Evolutionary conservation across 148 eudicot genomes (phyloP).

Genomic region (Cornus suecica): DNA sequence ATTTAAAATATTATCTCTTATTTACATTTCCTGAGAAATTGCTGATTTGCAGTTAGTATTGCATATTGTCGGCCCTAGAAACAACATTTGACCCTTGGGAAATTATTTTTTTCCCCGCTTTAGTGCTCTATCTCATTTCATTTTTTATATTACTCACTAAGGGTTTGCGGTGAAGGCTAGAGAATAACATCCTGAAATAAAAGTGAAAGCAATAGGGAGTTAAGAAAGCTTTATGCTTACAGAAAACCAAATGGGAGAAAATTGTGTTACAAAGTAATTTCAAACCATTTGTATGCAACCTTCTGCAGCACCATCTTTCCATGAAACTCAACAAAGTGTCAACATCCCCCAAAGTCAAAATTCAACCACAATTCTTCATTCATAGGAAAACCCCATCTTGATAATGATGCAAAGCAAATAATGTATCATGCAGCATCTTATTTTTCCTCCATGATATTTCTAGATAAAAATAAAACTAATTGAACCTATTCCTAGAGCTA

Average conservation of each 20-base stretch:
- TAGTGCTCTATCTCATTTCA: too few relatives aligned
- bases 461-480: neutral
- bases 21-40: neutral
- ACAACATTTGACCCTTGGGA: neutral
- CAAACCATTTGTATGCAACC: neutral
- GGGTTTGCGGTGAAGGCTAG: neutral
- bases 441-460: neutral
- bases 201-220: neutral
- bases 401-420: neutral
- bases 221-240: neutral
- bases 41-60: neutral
- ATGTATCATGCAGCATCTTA: neutral
- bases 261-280: neutral
- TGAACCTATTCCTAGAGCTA: neutral
- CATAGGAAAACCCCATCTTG: neutral
- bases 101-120: too few relatives aligned
- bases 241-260: neutral
- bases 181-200: neutral
- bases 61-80: neutral
- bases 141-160: too few relatives aligned
- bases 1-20: too few relatives aligned
- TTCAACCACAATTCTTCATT: neutral
- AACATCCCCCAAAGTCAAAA: neutral
- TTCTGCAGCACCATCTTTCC: neutral
- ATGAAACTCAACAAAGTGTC: neutral